These are phyloP conservation scores for Psilocybe azurescens DNA, from an alignment of 768 basidiomycete genomes.

Conservation along the genomic window DNA sequence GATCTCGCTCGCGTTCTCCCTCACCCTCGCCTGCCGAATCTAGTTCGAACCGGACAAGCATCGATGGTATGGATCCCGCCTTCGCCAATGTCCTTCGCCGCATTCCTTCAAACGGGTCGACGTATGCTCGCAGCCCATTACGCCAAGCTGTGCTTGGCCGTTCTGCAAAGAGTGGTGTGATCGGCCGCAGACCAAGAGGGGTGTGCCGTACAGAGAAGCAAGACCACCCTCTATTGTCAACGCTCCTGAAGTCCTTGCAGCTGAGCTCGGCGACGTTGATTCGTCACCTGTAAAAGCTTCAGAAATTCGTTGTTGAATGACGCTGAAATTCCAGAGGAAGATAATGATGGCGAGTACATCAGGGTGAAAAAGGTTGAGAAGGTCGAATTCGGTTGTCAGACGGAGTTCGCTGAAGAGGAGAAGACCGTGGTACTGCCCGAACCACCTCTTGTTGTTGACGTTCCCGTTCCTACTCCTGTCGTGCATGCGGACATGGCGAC, in stretches of 20 bases:
- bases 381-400: conserved; percentile 70
- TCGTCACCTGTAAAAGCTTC: conserved; percentile 40
- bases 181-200: conserved; percentile 65
- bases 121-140: conserved; percentile 61
- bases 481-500: conserved; percentile 18
- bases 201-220: conserved; percentile 71
- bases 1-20: conserved; percentile 25
- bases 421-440: conserved; percentile 35
- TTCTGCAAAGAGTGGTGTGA: conserved; percentile 51
- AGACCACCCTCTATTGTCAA: conserved; percentile 75
- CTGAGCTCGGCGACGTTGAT: conserved; percentile 51
- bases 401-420: conserved; percentile 45
- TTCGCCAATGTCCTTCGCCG: conserved; percentile 83
- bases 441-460: conserved; percentile 25
- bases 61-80: conserved; percentile 87
- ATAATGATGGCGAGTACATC: conserved; percentile 42
- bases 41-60: conserved; percentile 67
- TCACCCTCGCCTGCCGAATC: conserved; percentile 39
- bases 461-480: conserved; percentile 6
- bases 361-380: conserved; percentile 52
- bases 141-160: conserved; percentile 61
- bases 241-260: conserved; percentile 73
- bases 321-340: conserved; percentile 36
- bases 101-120: conserved; percentile 49
- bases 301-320: conserved; percentile 45